phyloP scores from a whole-genome alignment of 345 rosid genomes.

The Eutrema yunnanense region DNA sequence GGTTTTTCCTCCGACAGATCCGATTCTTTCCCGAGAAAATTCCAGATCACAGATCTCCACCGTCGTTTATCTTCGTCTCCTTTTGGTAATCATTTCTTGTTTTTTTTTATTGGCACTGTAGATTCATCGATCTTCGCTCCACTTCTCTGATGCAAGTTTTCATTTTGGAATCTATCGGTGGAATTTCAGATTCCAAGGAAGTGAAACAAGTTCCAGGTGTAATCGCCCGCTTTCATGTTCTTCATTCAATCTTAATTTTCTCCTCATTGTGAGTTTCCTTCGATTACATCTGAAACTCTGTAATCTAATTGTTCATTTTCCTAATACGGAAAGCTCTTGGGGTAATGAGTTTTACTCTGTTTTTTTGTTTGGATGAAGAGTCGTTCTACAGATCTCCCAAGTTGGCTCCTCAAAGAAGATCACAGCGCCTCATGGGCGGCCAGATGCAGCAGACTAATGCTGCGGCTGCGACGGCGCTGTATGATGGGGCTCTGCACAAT shows the following conservation, averaged over 20 bases:
- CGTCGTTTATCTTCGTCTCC: not conserved
- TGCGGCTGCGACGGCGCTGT: conserved; percentile 83
- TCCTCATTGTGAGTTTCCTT: conserved; percentile 45
- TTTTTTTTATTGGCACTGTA: not conserved
- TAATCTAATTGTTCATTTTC: not conserved
- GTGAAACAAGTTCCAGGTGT: conserved; percentile 5
- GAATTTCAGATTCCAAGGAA: conserved; percentile 12
- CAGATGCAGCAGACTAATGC: conserved; percentile 97
- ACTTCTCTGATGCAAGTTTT: not conserved
- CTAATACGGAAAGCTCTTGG: not conserved
- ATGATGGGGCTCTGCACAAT: conserved; percentile 66
- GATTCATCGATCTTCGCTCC: conserved; percentile 22
- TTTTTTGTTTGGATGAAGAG: conserved; percentile 36
- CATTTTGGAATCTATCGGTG: not conserved
- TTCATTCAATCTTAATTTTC: conserved; percentile 43
- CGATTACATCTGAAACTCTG: not conserved
- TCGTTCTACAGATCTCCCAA: conserved; percentile 62
- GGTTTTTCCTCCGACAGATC: conserved; percentile 29
- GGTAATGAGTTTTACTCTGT: not conserved
- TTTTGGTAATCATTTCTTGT: conserved; percentile 15
- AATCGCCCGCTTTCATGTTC: conserved; percentile 41
- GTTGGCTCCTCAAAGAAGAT: conserved; percentile 99
- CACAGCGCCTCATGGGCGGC: conserved; percentile 99
- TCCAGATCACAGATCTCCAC: conserved; percentile 32
- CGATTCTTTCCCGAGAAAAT: not conserved